phyloP scores from a whole-genome alignment of 139 green algal species.

The Pleodorina starrii region DNA sequence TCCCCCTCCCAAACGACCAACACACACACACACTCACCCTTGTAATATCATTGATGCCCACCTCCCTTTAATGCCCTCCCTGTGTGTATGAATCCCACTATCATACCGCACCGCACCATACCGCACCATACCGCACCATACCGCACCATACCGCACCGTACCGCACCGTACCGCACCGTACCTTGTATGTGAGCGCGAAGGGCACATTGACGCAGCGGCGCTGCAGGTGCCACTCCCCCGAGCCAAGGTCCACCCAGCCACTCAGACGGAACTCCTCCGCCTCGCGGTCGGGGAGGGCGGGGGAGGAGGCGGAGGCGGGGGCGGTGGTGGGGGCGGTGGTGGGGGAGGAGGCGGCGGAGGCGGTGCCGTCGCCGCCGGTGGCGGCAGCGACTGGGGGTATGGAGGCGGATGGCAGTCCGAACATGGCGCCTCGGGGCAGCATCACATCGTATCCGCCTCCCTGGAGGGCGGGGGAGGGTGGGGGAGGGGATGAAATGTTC shows the following conservation, averaged over 20 bases:
- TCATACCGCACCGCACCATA: too few species aligned
- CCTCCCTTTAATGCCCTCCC: too few species aligned
- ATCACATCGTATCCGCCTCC: conserved; percentile 21
- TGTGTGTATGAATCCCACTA: too few species aligned
- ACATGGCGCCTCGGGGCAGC: neutral
- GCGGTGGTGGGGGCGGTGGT: neutral
- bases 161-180: too few species aligned
- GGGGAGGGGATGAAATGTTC: neutral
- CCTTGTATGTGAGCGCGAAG: conserved; percentile 2
- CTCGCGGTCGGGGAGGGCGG: neutral
- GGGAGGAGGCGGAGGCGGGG: neutral
- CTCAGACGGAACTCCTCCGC: conserved; percentile 24
- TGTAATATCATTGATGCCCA: too few species aligned
- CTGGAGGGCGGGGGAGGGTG: too few species aligned
- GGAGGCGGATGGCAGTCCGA: neutral
- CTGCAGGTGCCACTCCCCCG: conserved; percentile 27
- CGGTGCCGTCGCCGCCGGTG: neutral
- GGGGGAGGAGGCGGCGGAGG: neutral
- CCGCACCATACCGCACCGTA: too few species aligned
- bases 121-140: too few species aligned
- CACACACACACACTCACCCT: too few species aligned
- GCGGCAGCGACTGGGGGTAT: neutral
- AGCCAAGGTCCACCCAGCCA: conserved; percentile 13
- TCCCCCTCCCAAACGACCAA: too few species aligned
- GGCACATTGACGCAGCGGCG: conserved; percentile 28